phyloP scores from a whole-genome alignment of 768 basidiomycete genomes.

The Jaapia argillacea region DNA sequence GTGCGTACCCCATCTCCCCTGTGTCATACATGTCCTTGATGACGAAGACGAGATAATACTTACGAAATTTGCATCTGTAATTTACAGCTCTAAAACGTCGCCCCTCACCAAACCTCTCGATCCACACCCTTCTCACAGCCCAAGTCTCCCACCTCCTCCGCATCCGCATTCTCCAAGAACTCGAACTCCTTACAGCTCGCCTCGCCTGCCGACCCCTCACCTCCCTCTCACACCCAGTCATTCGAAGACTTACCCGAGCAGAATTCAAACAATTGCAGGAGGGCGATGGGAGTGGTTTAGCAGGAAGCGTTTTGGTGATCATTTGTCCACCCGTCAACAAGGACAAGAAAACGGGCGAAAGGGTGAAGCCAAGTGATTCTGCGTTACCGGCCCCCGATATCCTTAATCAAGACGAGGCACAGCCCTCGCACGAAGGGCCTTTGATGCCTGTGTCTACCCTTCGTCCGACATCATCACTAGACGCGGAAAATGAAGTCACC shows the following conservation, averaged over 20 bases:
- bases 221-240: slow-evolving; percentile 21
- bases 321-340: not conserved
- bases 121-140: slow-evolving; percentile 35
- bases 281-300: slow-evolving; percentile 18
- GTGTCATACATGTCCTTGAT: slow-evolving; percentile 1
- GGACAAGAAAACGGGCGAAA: not conserved
- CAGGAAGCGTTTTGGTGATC: slow-evolving; percentile 58
- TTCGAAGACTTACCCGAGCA: slow-evolving; percentile 54
- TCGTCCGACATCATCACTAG: slow-evolving; percentile 13
- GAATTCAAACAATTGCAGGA: slow-evolving; percentile 45
- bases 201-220: slow-evolving; percentile 23
- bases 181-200: slow-evolving; percentile 44
- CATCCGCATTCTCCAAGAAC: slow-evolving; percentile 65
- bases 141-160: slow-evolving; percentile 63
- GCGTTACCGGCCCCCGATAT: no score
- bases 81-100: no score
- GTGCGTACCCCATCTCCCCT: slow-evolving; percentile 15
- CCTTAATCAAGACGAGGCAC: no score
- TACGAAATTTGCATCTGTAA: no score
- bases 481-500: slow-evolving; percentile 14
- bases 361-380: not conserved
- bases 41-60: no score
- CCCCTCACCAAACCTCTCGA: slow-evolving; percentile 17
- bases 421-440: no score
- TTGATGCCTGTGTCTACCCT: not conserved